Percentiles rank a stretch among this genome's conserved stretches.
Conservation (phyloP, 2,329 filamentous ascomycete genomes). For the Colletotrichum siamense region DNA sequence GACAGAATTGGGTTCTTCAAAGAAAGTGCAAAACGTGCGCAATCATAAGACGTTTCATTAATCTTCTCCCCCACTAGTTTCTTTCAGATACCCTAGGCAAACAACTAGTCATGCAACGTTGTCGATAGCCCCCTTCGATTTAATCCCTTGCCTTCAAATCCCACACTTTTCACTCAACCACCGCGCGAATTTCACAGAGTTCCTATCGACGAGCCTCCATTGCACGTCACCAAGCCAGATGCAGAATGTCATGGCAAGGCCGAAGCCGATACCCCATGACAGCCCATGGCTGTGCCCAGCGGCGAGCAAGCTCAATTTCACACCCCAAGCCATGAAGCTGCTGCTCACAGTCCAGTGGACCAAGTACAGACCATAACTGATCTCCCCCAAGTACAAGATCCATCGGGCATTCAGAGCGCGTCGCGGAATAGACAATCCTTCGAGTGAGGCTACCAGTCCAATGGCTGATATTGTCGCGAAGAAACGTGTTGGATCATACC, state of each 20-base stretch:
- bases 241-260: neutral
- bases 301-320: neutral
- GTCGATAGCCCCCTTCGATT: neutral
- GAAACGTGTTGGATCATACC: neutral
- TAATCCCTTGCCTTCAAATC: neutral
- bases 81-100: too few species aligned
- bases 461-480: neutral
- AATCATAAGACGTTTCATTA: too few species aligned
- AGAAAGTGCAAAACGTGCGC: too few species aligned
- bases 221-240: conserved; percentile 53
- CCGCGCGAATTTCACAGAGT: conserved; percentile 47
- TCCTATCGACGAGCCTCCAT: conserved; percentile 49
- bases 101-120: too few species aligned
- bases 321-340: neutral
- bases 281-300: neutral
- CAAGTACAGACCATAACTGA: conserved; percentile 69
- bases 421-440: conserved; percentile 46
- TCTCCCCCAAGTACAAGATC: conserved; percentile 66
- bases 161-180: conserved; percentile 35
- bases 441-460: neutral
- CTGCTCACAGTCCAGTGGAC: conserved; percentile 54
- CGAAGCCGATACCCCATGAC: neutral
- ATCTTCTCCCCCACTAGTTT: too few species aligned
- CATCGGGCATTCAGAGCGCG: conserved; percentile 62
- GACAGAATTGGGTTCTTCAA: too few species aligned